These are phyloP conservation scores for Penicillium expansum DNA, from an alignment of 2,329 filamentous ascomycete genomes.

Conservation along the genomic window DNA sequence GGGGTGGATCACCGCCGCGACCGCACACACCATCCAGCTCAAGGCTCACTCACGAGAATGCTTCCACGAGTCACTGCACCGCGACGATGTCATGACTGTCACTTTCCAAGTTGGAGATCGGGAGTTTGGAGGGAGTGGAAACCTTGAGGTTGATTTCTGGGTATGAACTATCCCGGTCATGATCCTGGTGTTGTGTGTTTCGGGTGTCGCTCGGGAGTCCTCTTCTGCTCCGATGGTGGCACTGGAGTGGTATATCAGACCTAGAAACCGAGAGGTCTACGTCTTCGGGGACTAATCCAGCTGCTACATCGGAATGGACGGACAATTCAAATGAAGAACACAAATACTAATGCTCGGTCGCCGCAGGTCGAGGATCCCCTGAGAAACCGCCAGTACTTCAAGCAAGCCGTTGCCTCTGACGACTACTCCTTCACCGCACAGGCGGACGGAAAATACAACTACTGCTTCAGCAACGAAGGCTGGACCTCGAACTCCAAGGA, in stretches of 20 bases:
- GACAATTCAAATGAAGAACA: not conserved
- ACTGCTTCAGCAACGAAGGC: constrained; percentile 99
- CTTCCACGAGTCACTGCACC: constrained; percentile 91
- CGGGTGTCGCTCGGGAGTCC: not conserved
- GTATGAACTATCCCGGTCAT: constrained; percentile 54
- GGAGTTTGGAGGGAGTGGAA: constrained; percentile 91
- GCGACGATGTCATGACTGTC: constrained; percentile 96
- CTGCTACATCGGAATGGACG: not conserved
- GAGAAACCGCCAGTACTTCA: constrained; percentile 72
- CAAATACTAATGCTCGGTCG: constrained; percentile 12
- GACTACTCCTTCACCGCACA: constrained; percentile 88
- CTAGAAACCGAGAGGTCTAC: not conserved
- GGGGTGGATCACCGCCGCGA: constrained; percentile 57
- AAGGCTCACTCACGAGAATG: constrained; percentile 92
- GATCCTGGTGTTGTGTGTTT: not conserved
- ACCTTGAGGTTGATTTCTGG: constrained; percentile 97
- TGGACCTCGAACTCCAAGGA: constrained; percentile 97
- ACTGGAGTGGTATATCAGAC: not conserved
- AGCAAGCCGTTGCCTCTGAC: constrained; percentile 79
- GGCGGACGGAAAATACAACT: constrained; percentile 83
- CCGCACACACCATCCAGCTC: constrained; percentile 94
- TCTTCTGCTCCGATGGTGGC: not conserved
- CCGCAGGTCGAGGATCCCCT: constrained; percentile 72
- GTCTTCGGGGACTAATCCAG: too few relatives aligned
- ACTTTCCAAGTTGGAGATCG: constrained; percentile 97